A percentile compares a stretch with the other conserved stretches of the same genome.
Evolutionary conservation across 2,329 filamentous ascomycete species (phyloP).

Genomic region (Penicillium sp.): DNA sequence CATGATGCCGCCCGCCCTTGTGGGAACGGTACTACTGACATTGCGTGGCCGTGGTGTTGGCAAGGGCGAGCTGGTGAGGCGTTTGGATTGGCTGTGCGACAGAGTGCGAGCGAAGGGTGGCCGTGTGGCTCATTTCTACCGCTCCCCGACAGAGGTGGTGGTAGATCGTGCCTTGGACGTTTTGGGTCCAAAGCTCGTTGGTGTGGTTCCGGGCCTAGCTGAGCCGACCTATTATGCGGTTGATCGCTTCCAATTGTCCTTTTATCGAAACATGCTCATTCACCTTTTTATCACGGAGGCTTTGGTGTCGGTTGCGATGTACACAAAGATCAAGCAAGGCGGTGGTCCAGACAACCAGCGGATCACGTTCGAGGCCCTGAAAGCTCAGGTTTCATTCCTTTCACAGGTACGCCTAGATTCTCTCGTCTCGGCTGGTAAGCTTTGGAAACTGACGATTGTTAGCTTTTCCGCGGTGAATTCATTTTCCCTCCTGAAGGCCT

Average conservation of each 20-base stretch:
- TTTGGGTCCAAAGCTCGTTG: constrained; percentile 81
- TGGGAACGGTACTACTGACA: constrained; percentile 88
- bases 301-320: constrained; percentile 82
- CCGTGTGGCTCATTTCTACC: constrained; percentile 87
- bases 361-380: constrained; percentile 67
- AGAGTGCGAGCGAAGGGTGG: constrained; percentile 81
- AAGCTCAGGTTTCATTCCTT: constrained; percentile 77
- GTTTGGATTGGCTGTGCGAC: constrained; percentile 83
- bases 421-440: not conserved
- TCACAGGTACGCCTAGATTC: constrained; percentile 50
- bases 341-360: constrained; percentile 77
- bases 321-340: constrained; percentile 82
- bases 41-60: constrained; percentile 87
- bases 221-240: constrained; percentile 94
- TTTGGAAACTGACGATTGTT: constrained; percentile 10
- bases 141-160: constrained; percentile 69
- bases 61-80: constrained; percentile 72
- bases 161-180: constrained; percentile 88
- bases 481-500: constrained; percentile 90
- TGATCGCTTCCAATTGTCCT: constrained; percentile 92
- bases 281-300: constrained; percentile 94
- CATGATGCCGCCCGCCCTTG: constrained; percentile 94
- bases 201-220: constrained; percentile 67
- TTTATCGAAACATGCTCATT: constrained; percentile 99
- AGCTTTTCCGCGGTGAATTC: constrained; percentile 92